Conservation (phyloP, 495 filamentous ascomycete species). For the Durotheca rogersii region DNA sequence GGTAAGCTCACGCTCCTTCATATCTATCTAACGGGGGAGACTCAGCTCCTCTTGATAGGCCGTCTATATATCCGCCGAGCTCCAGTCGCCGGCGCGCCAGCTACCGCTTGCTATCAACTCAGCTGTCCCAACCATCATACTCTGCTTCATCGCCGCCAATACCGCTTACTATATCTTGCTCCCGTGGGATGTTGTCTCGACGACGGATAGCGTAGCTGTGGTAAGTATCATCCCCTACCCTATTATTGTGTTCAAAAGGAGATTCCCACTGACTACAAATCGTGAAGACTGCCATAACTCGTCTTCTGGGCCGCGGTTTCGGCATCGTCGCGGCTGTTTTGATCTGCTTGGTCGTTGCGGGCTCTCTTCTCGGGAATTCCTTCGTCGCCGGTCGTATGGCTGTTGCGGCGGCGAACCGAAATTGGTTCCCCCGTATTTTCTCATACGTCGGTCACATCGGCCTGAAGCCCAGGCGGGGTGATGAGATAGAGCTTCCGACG, state of each 20-base stretch:
- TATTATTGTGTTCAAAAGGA: too few species aligned
- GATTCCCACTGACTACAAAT: not conserved
- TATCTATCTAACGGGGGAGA: not conserved
- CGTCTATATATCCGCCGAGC: slow-evolving; percentile 57
- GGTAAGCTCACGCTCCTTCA: slow-evolving; percentile 34
- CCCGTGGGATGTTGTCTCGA: slow-evolving; percentile 54
- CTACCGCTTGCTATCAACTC: slow-evolving; percentile 58
- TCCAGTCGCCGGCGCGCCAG: slow-evolving; percentile 50
- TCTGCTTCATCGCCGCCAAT: slow-evolving; percentile 56
- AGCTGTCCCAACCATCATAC: slow-evolving; percentile 54
- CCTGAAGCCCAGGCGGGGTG: slow-evolving; percentile 11
- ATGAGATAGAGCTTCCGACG: slow-evolving; percentile 1
- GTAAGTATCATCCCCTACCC: slow-evolving; percentile 38
- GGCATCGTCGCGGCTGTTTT: slow-evolving; percentile 50
- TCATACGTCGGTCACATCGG: slow-evolving; percentile 44
- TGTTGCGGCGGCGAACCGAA: slow-evolving; percentile 54
- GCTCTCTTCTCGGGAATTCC: slow-evolving; percentile 56
- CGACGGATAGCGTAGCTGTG: slow-evolving; percentile 57
- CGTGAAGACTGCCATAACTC: slow-evolving; percentile 52
- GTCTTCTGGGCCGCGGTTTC: slow-evolving; percentile 49
- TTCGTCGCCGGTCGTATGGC: slow-evolving; percentile 59
- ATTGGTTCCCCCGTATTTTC: slow-evolving; percentile 52
- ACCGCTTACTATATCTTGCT: slow-evolving; percentile 57
- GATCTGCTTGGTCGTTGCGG: slow-evolving; percentile 55
- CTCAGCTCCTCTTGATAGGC: slow-evolving; percentile 37